Percentiles rank a stretch among this genome's conserved stretches.
Conservation (phyloP, 495 filamentous ascomycete species). For the Thozetella sp. region DNA sequence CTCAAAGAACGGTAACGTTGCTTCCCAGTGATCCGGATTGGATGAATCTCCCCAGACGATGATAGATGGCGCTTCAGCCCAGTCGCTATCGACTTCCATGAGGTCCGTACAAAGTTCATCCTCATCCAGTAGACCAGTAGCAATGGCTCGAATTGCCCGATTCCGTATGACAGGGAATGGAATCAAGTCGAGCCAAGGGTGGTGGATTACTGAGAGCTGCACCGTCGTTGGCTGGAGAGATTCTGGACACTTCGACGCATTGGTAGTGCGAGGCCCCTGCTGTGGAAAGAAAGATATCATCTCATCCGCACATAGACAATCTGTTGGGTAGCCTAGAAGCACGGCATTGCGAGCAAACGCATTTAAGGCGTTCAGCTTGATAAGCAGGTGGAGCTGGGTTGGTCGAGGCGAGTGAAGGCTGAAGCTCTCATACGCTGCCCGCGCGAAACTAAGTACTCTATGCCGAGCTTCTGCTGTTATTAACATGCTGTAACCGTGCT, state of each 20-base stretch:
- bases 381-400: background rate
- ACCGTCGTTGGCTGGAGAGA: background rate
- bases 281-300: background rate
- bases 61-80: background rate
- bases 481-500: background rate
- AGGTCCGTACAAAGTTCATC: background rate
- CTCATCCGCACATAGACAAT: background rate
- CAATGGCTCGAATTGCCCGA: background rate
- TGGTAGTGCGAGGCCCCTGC: background rate
- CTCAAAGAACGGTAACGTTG: background rate
- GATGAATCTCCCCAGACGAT: constrained; percentile 1
- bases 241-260: background rate
- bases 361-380: background rate
- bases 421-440: background rate
- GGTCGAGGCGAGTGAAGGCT: background rate
- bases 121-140: background rate
- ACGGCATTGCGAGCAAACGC: background rate
- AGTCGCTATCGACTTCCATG: background rate
- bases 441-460: background rate
- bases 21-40: background rate
- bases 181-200: background rate
- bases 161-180: background rate
- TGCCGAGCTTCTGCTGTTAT: background rate
- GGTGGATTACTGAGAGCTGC: background rate
- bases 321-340: background rate